Evolutionary conservation across 2,329 filamentous ascomycete species (phyloP).

Genomic region (Nemania sp.): DNA sequence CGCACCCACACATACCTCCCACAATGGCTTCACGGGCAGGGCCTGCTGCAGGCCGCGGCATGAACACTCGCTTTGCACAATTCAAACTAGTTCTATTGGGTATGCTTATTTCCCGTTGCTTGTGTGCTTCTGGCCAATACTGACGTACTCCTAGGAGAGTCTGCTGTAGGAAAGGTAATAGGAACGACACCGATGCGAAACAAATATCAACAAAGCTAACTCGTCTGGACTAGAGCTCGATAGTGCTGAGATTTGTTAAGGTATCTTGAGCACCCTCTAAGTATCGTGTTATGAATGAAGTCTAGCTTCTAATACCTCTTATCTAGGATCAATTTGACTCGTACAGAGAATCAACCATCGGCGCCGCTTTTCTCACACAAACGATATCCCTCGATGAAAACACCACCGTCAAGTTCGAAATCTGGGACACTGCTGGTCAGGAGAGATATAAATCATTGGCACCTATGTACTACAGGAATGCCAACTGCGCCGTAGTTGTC

Average conservation of each 20-base stretch:
- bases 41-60: conserved; percentile 69
- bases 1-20: conserved; percentile 42
- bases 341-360: conserved; percentile 97
- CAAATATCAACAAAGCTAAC: conserved; percentile 40
- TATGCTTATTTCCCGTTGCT: conserved; percentile 60
- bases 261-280: conserved; percentile 58
- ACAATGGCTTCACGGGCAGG: conserved; percentile 87
- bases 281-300: conserved; percentile 42
- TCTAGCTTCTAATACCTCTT: conserved; percentile 27
- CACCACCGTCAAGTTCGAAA: conserved; percentile 99
- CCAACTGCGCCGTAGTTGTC: conserved; percentile 98
- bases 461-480: conserved; percentile 99
- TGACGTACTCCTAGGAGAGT: conserved; percentile 77
- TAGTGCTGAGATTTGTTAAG: conserved; percentile 98
- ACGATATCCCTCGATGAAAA: conserved; percentile 98
- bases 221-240: conserved; percentile 77
- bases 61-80: conserved; percentile 92
- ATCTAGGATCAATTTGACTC: conserved; percentile 95
- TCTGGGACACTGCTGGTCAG: conserved; percentile 98
- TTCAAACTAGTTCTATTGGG: conserved; percentile 98
- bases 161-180: conserved; percentile 94
- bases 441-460: conserved; percentile 99
- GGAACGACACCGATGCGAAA: conserved; percentile 20
- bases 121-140: conserved; percentile 7
- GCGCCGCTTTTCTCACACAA: conserved; percentile 98